phyloP scores from a whole-genome alignment of 176 grass and related monocot genomes.

The Zoysia japonica region DNA sequence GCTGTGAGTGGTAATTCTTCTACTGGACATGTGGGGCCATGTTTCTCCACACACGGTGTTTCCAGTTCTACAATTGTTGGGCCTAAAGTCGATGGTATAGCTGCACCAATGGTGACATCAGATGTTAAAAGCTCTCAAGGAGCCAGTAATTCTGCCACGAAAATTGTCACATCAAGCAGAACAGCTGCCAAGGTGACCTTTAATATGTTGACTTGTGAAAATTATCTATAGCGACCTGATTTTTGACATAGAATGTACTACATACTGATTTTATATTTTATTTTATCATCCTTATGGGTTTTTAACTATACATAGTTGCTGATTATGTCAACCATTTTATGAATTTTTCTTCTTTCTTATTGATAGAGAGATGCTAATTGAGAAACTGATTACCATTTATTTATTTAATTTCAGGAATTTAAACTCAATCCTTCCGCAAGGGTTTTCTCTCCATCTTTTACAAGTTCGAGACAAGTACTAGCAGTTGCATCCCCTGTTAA shows the following conservation, averaged over 20 bases:
- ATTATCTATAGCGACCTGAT: not conserved
- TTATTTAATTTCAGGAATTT: slow-evolving; percentile 65
- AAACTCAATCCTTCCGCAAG: slow-evolving; percentile 91
- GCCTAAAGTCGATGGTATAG: slow-evolving; percentile 35
- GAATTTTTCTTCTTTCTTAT: not conserved
- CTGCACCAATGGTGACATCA: slow-evolving; percentile 15
- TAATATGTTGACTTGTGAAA: not conserved
- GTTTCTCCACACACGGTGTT: slow-evolving; percentile 22
- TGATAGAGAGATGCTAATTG: slow-evolving; percentile 1
- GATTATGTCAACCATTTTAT: not conserved
- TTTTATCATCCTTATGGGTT: slow-evolving; percentile 7
- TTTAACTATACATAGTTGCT: slow-evolving; percentile 6
- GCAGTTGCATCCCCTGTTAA: slow-evolving; percentile 49
- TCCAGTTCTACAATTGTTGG: slow-evolving; percentile 31
- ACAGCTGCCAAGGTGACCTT: slow-evolving; percentile 54
- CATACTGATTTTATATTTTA: slow-evolving; percentile 21
- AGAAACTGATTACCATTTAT: not conserved
- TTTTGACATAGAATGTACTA: not conserved
- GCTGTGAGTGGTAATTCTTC: not conserved
- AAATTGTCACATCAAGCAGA: slow-evolving; percentile 43
- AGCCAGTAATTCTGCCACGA: slow-evolving; percentile 35
- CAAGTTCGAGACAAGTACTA: slow-evolving; percentile 50
- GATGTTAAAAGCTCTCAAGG: slow-evolving; percentile 43
- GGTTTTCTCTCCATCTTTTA: slow-evolving; percentile 78
- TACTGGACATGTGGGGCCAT: slow-evolving; percentile 29